These are phyloP conservation scores for Quercus mongolica DNA, from an alignment of 306 rosid species.

Conservation along the genomic window DNA sequence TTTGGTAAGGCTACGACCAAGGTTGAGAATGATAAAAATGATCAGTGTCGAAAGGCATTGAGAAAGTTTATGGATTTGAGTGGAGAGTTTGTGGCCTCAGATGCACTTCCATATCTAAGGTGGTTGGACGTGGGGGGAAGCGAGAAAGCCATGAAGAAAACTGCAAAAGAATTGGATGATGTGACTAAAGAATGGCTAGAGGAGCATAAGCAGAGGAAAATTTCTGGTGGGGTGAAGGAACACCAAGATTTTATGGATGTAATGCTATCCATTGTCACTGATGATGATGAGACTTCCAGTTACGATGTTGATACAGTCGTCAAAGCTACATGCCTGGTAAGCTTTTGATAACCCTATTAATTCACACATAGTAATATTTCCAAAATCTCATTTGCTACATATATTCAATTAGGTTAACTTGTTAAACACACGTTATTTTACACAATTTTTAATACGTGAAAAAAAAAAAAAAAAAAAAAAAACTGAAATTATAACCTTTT, in stretches of 20 bases:
- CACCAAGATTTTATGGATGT: constrained; percentile 41
- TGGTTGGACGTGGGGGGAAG: constrained; percentile 52
- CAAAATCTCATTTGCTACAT: too few relatives aligned
- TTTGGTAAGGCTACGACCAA: background rate
- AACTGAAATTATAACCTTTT: too few relatives aligned
- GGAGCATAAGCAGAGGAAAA: constrained; percentile 31
- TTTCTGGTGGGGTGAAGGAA: background rate
- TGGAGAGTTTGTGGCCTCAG: background rate
- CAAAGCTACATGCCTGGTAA: constrained; percentile 50
- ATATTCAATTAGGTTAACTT: too few relatives aligned
- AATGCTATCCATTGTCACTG: constrained; percentile 9
- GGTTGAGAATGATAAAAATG: too few relatives aligned
- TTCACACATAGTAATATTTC: too few relatives aligned
- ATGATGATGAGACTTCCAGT: constrained; percentile 10
- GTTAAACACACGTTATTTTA: too few relatives aligned
- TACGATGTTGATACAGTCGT: constrained; percentile 30
- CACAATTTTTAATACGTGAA: too few relatives aligned
- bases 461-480: too few relatives aligned
- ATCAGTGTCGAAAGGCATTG: constrained; percentile 10
- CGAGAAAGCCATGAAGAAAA: constrained; percentile 30
- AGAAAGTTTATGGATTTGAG: constrained; percentile 18
- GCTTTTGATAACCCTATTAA: background rate
- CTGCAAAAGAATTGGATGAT: constrained; percentile 26
- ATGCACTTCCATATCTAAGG: too few relatives aligned
- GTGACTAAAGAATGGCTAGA: constrained; percentile 29